A percentile compares a stretch with the other conserved stretches of the same genome.
phyloP scores from a whole-genome alignment of 2,329 filamentous ascomycete genomes.

The Aspergillus udagawae region DNA sequence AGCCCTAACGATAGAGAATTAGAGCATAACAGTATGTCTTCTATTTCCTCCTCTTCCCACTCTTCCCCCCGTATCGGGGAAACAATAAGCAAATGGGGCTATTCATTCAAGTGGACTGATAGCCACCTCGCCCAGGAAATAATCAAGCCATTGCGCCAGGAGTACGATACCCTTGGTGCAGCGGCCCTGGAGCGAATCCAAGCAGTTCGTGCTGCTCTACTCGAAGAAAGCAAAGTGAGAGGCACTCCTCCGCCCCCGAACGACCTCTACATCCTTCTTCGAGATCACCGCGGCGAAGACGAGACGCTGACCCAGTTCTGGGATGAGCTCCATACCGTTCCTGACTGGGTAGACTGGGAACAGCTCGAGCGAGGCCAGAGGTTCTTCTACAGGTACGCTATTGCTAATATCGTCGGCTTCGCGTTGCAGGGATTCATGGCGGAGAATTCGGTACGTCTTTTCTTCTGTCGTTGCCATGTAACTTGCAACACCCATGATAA shows the following conservation, averaged over 20 bases:
- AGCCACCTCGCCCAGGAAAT: slow-evolving; percentile 8
- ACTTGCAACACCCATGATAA: neutral
- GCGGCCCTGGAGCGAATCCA: slow-evolving; percentile 12
- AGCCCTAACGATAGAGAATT: neutral
- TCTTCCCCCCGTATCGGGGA: slow-evolving; percentile 1
- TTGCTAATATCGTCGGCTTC: slow-evolving; percentile 26
- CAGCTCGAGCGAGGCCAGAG: slow-evolving; percentile 69
- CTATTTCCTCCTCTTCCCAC: neutral
- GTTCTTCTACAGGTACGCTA: slow-evolving; percentile 70
- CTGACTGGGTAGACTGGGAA: slow-evolving; percentile 71
- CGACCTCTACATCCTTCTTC: slow-evolving; percentile 60
- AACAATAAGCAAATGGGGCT: slow-evolving; percentile 13
- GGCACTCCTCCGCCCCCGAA: neutral
- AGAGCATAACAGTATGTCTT: neutral
- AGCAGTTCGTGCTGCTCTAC: slow-evolving; percentile 4
- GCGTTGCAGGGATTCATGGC: slow-evolving; percentile 19
- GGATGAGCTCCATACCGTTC: slow-evolving; percentile 60
- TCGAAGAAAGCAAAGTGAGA: slow-evolving; percentile 7
- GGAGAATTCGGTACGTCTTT: slow-evolving; percentile 17
- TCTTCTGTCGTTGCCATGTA: neutral
- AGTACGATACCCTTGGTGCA: slow-evolving; percentile 13
- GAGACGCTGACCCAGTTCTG: slow-evolving; percentile 55
- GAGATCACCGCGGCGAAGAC: slow-evolving; percentile 54
- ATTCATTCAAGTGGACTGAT: slow-evolving; percentile 14
- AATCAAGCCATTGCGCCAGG: slow-evolving; percentile 12